Evolutionary conservation across 202 grass and related monocot genomes (phyloP).

Genomic region (Elaeis oleifera): DNA sequence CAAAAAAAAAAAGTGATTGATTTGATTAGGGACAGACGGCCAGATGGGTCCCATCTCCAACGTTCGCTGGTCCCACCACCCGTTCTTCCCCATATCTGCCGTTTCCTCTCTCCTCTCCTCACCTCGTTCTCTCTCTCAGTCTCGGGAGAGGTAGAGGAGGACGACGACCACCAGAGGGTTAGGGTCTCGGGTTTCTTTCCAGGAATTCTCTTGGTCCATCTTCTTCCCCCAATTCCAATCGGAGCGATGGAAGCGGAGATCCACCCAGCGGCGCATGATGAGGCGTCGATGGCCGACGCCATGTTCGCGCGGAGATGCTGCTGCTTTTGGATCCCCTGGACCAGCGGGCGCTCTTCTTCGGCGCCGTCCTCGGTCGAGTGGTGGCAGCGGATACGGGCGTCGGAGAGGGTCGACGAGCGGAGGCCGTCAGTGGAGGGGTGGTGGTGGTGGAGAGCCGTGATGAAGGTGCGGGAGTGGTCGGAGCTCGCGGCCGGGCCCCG

Average conservation of each 20-base stretch:
- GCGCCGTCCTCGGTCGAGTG: conserved; percentile 3
- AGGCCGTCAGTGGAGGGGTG: not conserved
- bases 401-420: not conserved
- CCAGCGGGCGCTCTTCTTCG: not conserved
- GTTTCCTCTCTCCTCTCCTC: no score
- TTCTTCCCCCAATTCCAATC: no score
- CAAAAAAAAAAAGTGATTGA: no score
- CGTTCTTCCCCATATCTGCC: no score
- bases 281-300: not conserved
- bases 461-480: conserved; percentile 19
- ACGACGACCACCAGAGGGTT: no score
- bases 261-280: not conserved
- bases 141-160: no score
- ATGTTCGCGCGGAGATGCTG: conserved; percentile 6
- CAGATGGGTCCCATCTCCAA: no score
- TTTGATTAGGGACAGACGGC: no score
- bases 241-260: not conserved
- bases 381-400: conserved; percentile 20
- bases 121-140: no score
- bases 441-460: conserved; percentile 34
- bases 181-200: no score
- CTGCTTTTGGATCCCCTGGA: conserved; percentile 1
- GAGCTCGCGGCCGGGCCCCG: conserved; percentile 14
- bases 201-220: no score
- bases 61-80: no score